Base-by-base conservation (phyloP, 2,329 filamentous ascomycete species). In the Ophiostoma sp. region DNA sequence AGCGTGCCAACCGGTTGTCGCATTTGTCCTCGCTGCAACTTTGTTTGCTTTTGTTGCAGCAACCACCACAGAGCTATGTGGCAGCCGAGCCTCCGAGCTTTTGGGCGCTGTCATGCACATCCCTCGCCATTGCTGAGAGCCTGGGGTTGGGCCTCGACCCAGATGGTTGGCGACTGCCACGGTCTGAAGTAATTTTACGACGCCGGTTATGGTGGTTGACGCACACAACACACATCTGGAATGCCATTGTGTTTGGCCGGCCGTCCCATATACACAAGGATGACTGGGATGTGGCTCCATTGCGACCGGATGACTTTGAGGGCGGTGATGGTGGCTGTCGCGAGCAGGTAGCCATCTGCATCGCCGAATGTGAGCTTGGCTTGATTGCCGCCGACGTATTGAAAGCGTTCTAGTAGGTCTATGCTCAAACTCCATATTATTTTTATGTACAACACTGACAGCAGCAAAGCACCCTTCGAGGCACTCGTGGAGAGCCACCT, bases 181-280 rank as follows among this genome's bases (percentile, higher is more conserved):
- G 76, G 9, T 19, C 70, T n/a, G 77, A 79, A 71, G 71, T 75
- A 1, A 76, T 76, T 15, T 72, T 78, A 12, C 76, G 78, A 3
- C 75, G 77, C 15, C 75, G 78, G 55, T 75, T 79, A 2, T 79
- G 78, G 78, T 78, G 78, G 78, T 48, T 79, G 9, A 77, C 76
- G 5, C 78, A 77, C 71, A 72, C 74, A 2, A 68, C 69, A 31
- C 78, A 79, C 64, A 75, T 76, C 2, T 78, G 78, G 78, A 66
- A 74, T 6, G 78, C 78, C 6, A 61, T 78, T 19, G 76, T 76
- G 0, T 74, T 69, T 8, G 73, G 74, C 0, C 73, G 77, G 17
- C 77, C 78, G 3, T 75, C 74, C 3, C 78, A 78, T 39, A 70
- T 78, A 28, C 74, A 77, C 42, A 72, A 74, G 19, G 72, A 39